These are phyloP conservation scores for Arabis alpina DNA, from an alignment of 345 rosid species.

Conservation along the genomic window DNA sequence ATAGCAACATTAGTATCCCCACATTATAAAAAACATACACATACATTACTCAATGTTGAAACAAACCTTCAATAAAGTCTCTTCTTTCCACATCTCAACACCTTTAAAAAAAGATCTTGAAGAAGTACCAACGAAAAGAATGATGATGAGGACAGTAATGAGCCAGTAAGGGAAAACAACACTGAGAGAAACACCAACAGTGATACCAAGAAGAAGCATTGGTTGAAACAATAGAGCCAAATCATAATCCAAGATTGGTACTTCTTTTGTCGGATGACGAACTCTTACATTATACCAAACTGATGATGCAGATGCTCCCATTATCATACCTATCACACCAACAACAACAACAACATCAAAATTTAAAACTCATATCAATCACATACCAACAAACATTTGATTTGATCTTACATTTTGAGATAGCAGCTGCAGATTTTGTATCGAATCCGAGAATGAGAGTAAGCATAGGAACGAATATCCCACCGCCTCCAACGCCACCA, in stretches of 20 bases:
- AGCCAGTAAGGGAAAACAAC: slow-evolving; percentile 98
- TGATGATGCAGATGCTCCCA: slow-evolving; percentile 94
- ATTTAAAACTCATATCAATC: neutral
- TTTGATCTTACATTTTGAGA: slow-evolving; percentile 72
- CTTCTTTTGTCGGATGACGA: slow-evolving; percentile 83
- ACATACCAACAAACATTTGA: neutral
- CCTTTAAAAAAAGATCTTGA: slow-evolving; percentile 82
- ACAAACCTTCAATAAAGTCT: slow-evolving; percentile 70
- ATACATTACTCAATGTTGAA: neutral
- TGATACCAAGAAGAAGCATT: slow-evolving; percentile 91
- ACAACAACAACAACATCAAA: slow-evolving; percentile 2
- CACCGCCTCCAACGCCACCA: slow-evolving; percentile 98
- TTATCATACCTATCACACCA: slow-evolving; percentile 79
- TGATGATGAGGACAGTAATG: slow-evolving; percentile 86
- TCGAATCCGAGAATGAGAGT: slow-evolving; percentile 88
- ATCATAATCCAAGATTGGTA: slow-evolving; percentile 88
- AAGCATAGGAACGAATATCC: slow-evolving; percentile 97
- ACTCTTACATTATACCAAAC: slow-evolving; percentile 93
- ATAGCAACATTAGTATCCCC: neutral
- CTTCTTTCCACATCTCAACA: slow-evolving; percentile 89
- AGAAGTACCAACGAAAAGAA: slow-evolving; percentile 87
- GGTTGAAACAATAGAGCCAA: slow-evolving; percentile 94
- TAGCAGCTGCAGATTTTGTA: slow-evolving; percentile 95
- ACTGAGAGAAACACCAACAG: slow-evolving; percentile 85
- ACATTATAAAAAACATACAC: neutral